Conservation (phyloP, 345 rosid genomes). For the Luvunga scandens region DNA sequence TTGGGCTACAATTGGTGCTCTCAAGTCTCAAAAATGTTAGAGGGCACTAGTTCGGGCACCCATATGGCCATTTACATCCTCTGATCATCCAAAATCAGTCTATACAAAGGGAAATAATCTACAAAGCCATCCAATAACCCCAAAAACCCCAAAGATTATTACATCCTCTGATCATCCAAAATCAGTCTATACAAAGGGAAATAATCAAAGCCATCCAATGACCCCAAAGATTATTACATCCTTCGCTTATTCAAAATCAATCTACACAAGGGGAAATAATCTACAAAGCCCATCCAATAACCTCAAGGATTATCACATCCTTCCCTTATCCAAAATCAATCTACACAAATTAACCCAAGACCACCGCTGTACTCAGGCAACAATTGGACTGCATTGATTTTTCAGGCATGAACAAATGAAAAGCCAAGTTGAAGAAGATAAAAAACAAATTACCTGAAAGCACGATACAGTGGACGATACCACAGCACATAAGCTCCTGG, state of each 20-base stretch:
- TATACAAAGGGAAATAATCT: no score
- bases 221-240: background rate
- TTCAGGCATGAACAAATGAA: background rate
- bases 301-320: background rate
- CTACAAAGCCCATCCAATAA: background rate
- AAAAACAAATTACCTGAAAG: constrained; percentile 54
- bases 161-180: no score
- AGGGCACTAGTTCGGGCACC: no score
- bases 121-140: no score
- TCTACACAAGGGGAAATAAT: no score
- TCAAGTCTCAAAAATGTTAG: no score
- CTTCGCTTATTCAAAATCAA: no score
- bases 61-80: no score
- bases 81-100: no score
- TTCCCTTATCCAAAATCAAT: background rate
- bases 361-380: background rate
- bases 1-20: no score
- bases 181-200: no score
- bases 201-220: background rate
- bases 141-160: no score
- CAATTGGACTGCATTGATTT: background rate
- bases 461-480: constrained; percentile 97
- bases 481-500: constrained; percentile 93
- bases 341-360: background rate
- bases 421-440: background rate